Evolutionary conservation across 2,329 filamentous ascomycete genomes (phyloP).

Genomic region (Pleurostoma richardsiae): DNA sequence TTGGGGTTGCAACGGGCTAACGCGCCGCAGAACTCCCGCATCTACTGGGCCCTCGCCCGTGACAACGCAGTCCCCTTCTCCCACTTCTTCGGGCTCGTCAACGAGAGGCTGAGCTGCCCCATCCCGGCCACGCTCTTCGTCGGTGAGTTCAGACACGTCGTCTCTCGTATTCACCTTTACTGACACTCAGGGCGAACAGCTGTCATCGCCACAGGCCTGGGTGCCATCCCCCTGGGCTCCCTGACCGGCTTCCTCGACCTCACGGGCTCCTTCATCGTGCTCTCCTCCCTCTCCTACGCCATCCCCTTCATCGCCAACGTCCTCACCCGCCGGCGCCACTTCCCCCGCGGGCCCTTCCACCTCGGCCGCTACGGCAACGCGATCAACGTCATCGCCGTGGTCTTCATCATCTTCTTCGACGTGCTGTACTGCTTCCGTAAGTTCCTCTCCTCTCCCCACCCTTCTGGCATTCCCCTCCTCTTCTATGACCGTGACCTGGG

Average conservation of each 20-base stretch:
- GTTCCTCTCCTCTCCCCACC: conserved; percentile 10
- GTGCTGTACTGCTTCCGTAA: conserved; percentile 58
- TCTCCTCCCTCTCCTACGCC: conserved; percentile 50
- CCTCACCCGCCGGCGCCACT: conserved; percentile 42
- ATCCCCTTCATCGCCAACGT: conserved; percentile 45
- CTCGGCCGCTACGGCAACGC: conserved; percentile 43
- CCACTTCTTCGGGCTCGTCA: conserved; percentile 45
- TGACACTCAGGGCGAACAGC: conserved; percentile 13
- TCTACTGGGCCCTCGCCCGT: conserved; percentile 50
- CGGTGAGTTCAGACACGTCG: conserved; percentile 8
- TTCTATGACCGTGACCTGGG: not conserved
- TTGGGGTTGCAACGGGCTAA: conserved; percentile 7
- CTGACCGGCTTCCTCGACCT: conserved; percentile 51
- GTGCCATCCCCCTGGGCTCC: conserved; percentile 51
- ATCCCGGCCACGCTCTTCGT: conserved; percentile 54
- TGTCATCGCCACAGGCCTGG: conserved; percentile 44
- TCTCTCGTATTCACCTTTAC: not conserved
- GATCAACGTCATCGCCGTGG: conserved; percentile 43
- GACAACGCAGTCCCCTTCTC: conserved; percentile 57
- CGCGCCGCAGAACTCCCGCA: conserved; percentile 18
- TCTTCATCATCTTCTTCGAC: conserved; percentile 50
- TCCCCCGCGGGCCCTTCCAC: conserved; percentile 47
- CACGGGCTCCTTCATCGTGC: conserved; percentile 52
- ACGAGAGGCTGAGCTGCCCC: conserved; percentile 50
- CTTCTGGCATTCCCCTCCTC: not conserved